Evolutionary conservation across 495 filamentous ascomycete species (phyloP).

Genomic region (Aspergillus incahuasiensis): DNA sequence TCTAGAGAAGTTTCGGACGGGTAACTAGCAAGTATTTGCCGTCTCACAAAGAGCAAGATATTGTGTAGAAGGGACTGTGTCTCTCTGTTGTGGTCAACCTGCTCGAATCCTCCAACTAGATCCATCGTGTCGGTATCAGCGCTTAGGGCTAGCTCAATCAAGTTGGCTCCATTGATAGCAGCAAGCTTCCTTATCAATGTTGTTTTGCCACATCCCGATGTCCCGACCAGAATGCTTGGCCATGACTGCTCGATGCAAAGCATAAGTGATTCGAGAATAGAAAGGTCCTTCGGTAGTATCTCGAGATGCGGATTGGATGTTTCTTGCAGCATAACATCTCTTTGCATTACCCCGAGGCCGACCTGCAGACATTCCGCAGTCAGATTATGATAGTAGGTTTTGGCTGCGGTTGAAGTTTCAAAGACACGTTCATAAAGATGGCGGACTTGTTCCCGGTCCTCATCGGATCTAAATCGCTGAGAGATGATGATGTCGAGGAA

Average conservation of each 20-base stretch:
- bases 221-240: conserved; percentile 83
- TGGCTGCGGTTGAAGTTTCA: conserved; percentile 27
- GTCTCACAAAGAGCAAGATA: conserved; percentile 51
- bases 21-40: conserved; percentile 47
- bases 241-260: conserved; percentile 80
- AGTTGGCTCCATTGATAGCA: conserved; percentile 61
- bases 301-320: conserved; percentile 52
- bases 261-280: conserved; percentile 77
- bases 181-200: conserved; percentile 74
- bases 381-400: conserved; percentile 59
- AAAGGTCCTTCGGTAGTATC: conserved; percentile 52
- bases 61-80: conserved; percentile 50
- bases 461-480: conserved; percentile 75
- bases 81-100: conserved; percentile 74
- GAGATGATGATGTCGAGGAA: conserved; percentile 79
- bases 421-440: conserved; percentile 59
- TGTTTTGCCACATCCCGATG: conserved; percentile 84
- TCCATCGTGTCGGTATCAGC: conserved; percentile 95
- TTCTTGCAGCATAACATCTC: conserved; percentile 54
- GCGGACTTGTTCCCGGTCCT: conserved; percentile 60
- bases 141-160: conserved; percentile 80
- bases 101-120: conserved; percentile 93
- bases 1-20: conserved; percentile 35
- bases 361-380: conserved; percentile 69
- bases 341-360: conserved; percentile 64